A percentile compares a stretch with the other conserved stretches of the same genome.
phyloP scores from a whole-genome alignment of 768 basidiomycete species.

The Psilocybe tampanensis region DNA sequence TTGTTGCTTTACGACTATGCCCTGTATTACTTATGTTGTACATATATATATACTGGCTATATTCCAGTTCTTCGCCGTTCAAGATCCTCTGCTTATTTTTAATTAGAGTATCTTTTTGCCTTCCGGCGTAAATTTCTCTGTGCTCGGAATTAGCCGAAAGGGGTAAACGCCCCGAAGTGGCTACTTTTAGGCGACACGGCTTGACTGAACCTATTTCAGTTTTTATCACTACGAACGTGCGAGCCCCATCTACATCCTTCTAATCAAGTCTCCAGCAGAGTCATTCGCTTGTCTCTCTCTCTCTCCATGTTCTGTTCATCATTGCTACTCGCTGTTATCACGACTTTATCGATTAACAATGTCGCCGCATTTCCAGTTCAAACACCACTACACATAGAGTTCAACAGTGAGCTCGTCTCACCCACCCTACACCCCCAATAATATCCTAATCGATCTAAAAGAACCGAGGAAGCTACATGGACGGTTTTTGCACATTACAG shows the following conservation, averaged over 20 bases:
- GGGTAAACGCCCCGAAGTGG: constrained; percentile 1
- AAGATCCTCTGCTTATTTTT: constrained; percentile 1
- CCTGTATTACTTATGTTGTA: constrained; percentile 22
- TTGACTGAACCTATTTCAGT: neutral
- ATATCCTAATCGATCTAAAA: constrained; percentile 21
- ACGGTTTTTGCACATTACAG: constrained; percentile 81
- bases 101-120: neutral
- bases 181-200: constrained; percentile 4
- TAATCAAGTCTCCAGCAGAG: constrained; percentile 16
- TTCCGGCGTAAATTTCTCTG: constrained; percentile 7
- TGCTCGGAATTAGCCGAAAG: constrained; percentile 11
- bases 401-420: constrained; percentile 26
- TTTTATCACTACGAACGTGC: constrained; percentile 34
- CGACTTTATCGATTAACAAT: constrained; percentile 18
- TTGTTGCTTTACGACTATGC: constrained; percentile 7
- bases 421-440: neutral
- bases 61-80: neutral
- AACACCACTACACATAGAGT: constrained; percentile 35
- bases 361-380: constrained; percentile 42
- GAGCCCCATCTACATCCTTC: constrained; percentile 24
- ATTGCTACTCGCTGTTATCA: constrained; percentile 25
- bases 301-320: constrained; percentile 23
- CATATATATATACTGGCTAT: constrained; percentile 11
- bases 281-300: constrained; percentile 23
- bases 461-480: constrained; percentile 60